Conservation (phyloP, 2,329 filamentous ascomycete genomes). For the Fusarium aywerte region DNA sequence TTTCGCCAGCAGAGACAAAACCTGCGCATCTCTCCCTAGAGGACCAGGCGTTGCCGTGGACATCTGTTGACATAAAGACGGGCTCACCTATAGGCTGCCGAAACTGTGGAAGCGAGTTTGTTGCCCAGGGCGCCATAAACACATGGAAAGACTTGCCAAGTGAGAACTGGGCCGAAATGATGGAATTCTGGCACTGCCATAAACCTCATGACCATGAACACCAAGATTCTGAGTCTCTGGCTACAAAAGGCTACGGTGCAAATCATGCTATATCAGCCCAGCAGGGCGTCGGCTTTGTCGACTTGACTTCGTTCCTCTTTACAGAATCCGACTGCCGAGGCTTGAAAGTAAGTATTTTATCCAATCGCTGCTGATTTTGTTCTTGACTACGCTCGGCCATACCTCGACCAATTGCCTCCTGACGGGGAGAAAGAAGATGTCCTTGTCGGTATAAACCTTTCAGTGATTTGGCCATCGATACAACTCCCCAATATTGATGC, state of each 20-base stretch:
- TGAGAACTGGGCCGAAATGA: conserved; percentile 99
- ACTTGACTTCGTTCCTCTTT: conserved; percentile 81
- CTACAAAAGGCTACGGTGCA: conserved; percentile 83
- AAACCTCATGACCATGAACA: conserved; percentile 75
- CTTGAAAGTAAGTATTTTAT: conserved; percentile 51
- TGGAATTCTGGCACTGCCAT: conserved; percentile 99
- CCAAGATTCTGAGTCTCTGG: conserved; percentile 60
- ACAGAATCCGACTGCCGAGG: conserved; percentile 70
- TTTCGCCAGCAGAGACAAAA: conserved; percentile 44
- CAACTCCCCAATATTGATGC: conserved; percentile 71
- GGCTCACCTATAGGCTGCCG: conserved; percentile 58
- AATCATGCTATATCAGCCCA: conserved; percentile 76
- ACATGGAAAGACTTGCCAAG: conserved; percentile 94
- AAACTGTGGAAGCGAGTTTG: conserved; percentile 52
- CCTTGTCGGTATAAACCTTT: conserved; percentile 59
- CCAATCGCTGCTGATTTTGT: conserved; percentile 24
- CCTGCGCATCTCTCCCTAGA: conserved; percentile 47
- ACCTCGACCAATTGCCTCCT: conserved; percentile 1
- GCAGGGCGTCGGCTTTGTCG: conserved; percentile 78
- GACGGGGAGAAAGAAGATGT: conserved; percentile 70
- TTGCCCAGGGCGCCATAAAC: conserved; percentile 54
- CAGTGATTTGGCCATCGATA: conserved; percentile 74
- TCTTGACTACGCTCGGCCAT: conserved; percentile 11
- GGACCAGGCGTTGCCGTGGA: conserved; percentile 64
- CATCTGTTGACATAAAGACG: conserved; percentile 59